These are phyloP conservation scores for Voacanga thouarsii DNA, from an alignment of 257 asterid genomes.

Conservation along the genomic window DNA sequence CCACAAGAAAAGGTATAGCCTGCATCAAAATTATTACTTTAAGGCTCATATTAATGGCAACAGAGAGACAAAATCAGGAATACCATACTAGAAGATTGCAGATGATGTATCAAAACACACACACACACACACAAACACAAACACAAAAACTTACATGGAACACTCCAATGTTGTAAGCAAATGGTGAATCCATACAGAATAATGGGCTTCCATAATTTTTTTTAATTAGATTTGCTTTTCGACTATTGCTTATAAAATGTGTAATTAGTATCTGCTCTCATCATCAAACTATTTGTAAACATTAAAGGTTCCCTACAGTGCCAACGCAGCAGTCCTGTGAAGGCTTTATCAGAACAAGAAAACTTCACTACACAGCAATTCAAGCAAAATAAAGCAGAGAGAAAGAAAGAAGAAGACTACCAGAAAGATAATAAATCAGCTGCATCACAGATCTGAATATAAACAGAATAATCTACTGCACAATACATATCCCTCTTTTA, in stretches of 20 bases:
- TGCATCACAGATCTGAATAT: not conserved
- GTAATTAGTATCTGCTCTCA: not conserved
- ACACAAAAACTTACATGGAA: not conserved
- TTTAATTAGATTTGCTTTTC: no score
- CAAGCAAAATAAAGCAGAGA: not conserved
- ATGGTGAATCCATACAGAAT: not conserved
- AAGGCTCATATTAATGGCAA: not conserved
- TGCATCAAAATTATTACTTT: constrained; percentile 33
- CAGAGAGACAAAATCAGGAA: no score
- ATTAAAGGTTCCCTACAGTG: not conserved
- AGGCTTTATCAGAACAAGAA: not conserved
- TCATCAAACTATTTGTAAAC: not conserved
- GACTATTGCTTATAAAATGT: not conserved
- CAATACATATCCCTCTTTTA: not conserved
- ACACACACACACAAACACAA: not conserved
- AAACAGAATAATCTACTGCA: no score
- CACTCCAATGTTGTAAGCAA: not conserved
- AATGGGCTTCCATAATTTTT: no score
- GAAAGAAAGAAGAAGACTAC: not conserved
- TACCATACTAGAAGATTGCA: not conserved
- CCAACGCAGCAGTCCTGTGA: not conserved
- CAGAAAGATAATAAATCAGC: not conserved
- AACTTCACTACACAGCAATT: not conserved
- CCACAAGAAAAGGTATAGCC: constrained; percentile 96
- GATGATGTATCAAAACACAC: not conserved